Conservation (phyloP, 805 yeast species). For the Citeromyces matritensis region DNA sequence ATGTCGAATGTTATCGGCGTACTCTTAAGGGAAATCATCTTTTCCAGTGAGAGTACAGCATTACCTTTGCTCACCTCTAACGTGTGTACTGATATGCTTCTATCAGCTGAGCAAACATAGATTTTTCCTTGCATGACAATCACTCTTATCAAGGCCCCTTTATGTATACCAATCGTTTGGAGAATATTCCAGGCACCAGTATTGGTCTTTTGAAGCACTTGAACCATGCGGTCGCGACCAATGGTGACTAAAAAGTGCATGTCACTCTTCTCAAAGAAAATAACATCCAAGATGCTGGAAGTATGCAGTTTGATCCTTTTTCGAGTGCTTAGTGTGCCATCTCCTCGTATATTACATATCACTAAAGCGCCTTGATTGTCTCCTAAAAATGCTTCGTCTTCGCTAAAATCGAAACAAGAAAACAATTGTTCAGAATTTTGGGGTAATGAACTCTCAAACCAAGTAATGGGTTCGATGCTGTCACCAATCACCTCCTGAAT, state of each 20-base stretch:
- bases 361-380: slow-evolving; percentile 16
- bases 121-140: slow-evolving; percentile 16
- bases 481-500: slow-evolving; percentile 13
- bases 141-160: slow-evolving; percentile 31
- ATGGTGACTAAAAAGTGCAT: slow-evolving; percentile 24
- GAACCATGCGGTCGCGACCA: slow-evolving; percentile 52
- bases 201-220: slow-evolving; percentile 21
- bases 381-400: slow-evolving; percentile 20
- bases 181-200: slow-evolving; percentile 28
- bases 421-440: slow-evolving; percentile 20
- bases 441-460: too few relatives aligned
- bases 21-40: slow-evolving; percentile 31
- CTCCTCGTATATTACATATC: not conserved
- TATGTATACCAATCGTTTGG: slow-evolving; percentile 47
- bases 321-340: too few relatives aligned
- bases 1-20: slow-evolving; percentile 30
- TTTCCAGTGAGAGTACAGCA: slow-evolving; percentile 18
- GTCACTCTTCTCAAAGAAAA: slow-evolving; percentile 14
- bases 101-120: slow-evolving; percentile 44
- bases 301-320: too few relatives aligned
- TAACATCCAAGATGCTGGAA: slow-evolving; percentile 30
- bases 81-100: slow-evolving; percentile 39
- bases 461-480: slow-evolving; percentile 4
- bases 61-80: slow-evolving; percentile 5
- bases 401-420: slow-evolving; percentile 19